phyloP scores from a whole-genome alignment of 2,329 filamentous ascomycete species.

The Fusarium stilboides region DNA sequence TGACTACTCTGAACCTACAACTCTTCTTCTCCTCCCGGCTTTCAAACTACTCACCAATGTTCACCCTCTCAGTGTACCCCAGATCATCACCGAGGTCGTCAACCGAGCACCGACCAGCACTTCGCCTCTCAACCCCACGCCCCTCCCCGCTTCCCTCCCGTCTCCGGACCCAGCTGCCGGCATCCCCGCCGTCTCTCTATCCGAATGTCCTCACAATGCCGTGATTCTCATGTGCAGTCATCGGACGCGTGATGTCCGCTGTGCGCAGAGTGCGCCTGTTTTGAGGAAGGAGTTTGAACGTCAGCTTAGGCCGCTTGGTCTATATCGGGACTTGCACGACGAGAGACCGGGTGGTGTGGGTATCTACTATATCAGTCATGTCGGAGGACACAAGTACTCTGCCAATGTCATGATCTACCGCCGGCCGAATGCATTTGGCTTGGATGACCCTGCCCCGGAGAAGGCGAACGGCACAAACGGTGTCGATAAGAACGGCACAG shows the following conservation, averaged over 20 bases:
- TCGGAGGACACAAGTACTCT: conserved; percentile 96
- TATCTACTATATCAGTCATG: conserved; percentile 96
- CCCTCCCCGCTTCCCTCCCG: conserved; percentile 56
- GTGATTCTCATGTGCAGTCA: conserved; percentile 96
- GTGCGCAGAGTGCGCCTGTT: conserved; percentile 92
- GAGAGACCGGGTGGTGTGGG: conserved; percentile 91
- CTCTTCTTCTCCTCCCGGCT: conserved; percentile 85
- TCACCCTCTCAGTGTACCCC: conserved; percentile 79
- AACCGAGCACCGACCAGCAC: conserved; percentile 81
- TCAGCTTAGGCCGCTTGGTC: conserved; percentile 85
- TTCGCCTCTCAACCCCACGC: conserved; percentile 67
- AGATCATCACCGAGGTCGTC: conserved; percentile 80
- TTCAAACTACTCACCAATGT: conserved; percentile 89
- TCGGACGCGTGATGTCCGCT: conserved; percentile 92
- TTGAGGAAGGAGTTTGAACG: conserved; percentile 91
- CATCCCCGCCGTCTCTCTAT: conserved; percentile 52
- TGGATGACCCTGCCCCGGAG: conserved; percentile 59
- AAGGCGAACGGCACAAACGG: conserved; percentile 50
- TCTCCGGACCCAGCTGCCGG: conserved; percentile 50
- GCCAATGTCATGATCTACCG: conserved; percentile 96
- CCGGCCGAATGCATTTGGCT: conserved; percentile 70
- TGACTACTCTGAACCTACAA: conserved; percentile 79
- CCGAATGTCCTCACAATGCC: conserved; percentile 83
- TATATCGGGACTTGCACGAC: conserved; percentile 91
- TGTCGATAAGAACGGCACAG: conserved; percentile 33